Evolutionary conservation across 257 asterid species (phyloP), one percentile per base, ranked within the genome.

Genomic region (Ehretia macrophylla): DNA sequence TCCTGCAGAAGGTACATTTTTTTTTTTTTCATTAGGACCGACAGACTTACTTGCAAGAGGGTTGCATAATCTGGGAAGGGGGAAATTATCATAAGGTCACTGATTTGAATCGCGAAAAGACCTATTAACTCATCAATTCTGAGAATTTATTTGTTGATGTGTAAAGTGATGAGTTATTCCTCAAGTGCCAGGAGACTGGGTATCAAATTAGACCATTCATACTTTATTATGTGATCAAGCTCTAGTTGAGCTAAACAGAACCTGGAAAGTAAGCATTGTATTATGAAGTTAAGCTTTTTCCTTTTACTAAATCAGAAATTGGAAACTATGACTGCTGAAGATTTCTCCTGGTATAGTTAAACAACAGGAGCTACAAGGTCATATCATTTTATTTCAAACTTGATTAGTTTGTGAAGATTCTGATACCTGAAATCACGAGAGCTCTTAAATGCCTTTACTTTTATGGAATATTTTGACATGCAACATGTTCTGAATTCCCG

Each of bases 1-100:
- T 86, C 63, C 68, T 89, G 62, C 79, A 77, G 65, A 89, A 84
- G 87, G 97, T 82, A 82, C 32, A 21, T 14, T 47, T 57, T 40
- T 32, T 17, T 1, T 13, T 40, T 62, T n/a, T n/a, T n/a, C n/a
- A 39, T 48, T 60, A 38, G 51, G 8, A 17, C 22, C 2, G 17
- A 48, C 19, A 19, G 8, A 48, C 52, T 5, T 48, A 48, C 52
- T 10, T 1, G 8, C 23, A 8, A n/a, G 56, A 51, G 37, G 64
- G 55, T 60, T 59, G 37, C 17, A 8, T 49, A 32, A 18, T 3
- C 42, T 8, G 21, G 23, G 56, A n/a, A 32, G 65, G n/a, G 44
- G 22, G 37, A 27, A 32, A 60, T 10, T 48, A 42, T 42, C 4
- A 42, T 42, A 14, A 42, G 47, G 47, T 42, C 16, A 42, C 8